Evolutionary conservation across 2,329 filamentous ascomycete species (phyloP).

Genomic region (Colletotrichum godetiae): DNA sequence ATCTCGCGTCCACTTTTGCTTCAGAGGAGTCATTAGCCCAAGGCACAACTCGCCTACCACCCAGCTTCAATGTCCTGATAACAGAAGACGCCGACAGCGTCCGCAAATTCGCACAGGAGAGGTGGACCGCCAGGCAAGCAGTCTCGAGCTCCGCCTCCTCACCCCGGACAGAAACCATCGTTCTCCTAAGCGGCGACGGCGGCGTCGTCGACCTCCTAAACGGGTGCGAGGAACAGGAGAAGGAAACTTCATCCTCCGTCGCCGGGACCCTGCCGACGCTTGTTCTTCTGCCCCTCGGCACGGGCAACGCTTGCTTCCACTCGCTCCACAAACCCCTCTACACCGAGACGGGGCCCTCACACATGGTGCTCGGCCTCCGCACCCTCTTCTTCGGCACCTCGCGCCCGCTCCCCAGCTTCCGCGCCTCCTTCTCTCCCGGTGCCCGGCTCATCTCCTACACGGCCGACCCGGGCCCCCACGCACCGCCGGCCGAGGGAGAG

Average conservation of each 20-base stretch:
- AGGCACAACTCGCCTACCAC: constrained; percentile 30
- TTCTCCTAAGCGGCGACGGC: constrained; percentile 90
- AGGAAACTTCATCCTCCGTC: background rate
- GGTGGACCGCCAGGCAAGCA: constrained; percentile 48
- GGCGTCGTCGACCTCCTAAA: constrained; percentile 88
- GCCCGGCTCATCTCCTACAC: constrained; percentile 59
- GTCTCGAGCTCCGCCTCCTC: constrained; percentile 16
- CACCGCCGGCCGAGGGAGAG: background rate
- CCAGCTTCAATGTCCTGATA: constrained; percentile 64
- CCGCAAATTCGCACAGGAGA: constrained; percentile 65
- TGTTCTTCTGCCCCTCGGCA: constrained; percentile 70
- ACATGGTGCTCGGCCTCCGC: constrained; percentile 62
- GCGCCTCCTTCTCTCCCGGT: constrained; percentile 69
- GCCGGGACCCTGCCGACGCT: constrained; percentile 53
- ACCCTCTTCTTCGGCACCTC: constrained; percentile 70
- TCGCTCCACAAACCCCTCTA: constrained; percentile 71
- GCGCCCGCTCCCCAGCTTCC: constrained; percentile 70
- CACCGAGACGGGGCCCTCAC: constrained; percentile 47
- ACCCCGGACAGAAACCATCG: constrained; percentile 63
- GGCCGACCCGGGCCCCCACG: constrained; percentile 25
- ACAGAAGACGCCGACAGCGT: constrained; percentile 76
- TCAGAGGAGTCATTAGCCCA: background rate
- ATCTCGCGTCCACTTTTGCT: constrained; percentile 4
- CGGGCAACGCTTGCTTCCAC: constrained; percentile 73
- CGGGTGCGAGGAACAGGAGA: constrained; percentile 50